Evolutionary conservation across 2,329 filamentous ascomycete genomes (phyloP).

Genomic region (Fusarium aywerte): DNA sequence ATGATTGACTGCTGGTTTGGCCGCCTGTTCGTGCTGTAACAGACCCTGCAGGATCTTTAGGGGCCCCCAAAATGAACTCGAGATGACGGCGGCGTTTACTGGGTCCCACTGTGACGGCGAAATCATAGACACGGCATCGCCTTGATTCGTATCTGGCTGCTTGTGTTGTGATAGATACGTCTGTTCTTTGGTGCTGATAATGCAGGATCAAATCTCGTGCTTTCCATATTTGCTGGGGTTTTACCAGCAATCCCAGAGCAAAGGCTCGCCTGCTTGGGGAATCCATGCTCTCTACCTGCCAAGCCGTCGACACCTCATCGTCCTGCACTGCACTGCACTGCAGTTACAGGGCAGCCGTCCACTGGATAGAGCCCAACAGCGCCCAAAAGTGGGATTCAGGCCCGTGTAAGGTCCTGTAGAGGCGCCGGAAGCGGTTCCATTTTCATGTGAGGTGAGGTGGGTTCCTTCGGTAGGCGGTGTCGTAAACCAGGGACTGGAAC

Average conservation of each 20-base stretch:
- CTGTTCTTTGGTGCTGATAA: conserved; percentile 7
- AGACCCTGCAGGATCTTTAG: conserved; percentile 21
- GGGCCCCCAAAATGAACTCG: conserved; percentile 24
- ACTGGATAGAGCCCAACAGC: conserved; percentile 35
- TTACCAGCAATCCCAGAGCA: conserved; percentile 21
- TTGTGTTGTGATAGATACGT: conserved; percentile 6
- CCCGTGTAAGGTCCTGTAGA: conserved; percentile 25
- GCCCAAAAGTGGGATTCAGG: conserved; percentile 28
- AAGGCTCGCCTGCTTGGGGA: conserved; percentile 18
- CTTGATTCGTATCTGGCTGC: conserved; percentile 38
- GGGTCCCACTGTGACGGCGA: conserved; percentile 42
- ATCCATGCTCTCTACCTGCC: conserved; percentile 23
- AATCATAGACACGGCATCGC: conserved; percentile 20
- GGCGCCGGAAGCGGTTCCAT: conserved; percentile 32
- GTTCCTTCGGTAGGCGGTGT: conserved; percentile 41
- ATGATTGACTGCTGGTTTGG: conserved; percentile 9
- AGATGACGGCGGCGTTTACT: conserved; percentile 35
- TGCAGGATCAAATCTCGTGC: conserved; percentile 28
- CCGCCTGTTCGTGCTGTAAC: conserved; percentile 11
- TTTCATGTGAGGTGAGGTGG: conserved; percentile 35
- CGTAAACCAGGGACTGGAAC: conserved; percentile 30
- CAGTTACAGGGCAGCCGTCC: conserved; percentile 26
- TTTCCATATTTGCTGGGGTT: conserved; percentile 13
- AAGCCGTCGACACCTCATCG: conserved; percentile 17
- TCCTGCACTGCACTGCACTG: conserved; percentile 16